phyloP scores from a whole-genome alignment of 257 asterid genomes.

The Solanum phureja region DNA sequence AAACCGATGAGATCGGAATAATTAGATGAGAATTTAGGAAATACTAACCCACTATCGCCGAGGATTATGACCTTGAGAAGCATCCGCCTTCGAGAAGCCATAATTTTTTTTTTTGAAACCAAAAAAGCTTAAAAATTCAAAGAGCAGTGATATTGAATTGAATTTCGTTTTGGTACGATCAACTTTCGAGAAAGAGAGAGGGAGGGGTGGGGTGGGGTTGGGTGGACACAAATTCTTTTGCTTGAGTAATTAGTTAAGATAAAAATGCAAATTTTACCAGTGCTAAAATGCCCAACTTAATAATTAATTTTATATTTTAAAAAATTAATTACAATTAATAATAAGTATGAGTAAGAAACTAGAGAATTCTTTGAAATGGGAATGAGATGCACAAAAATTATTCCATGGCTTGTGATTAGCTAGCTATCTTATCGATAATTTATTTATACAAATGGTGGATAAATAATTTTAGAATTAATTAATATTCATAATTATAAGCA shows the following conservation, averaged over 20 bases:
- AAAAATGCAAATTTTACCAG: neutral
- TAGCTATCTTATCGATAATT: too few relatives aligned
- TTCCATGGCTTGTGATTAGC: neutral
- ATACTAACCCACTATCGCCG: constrained; percentile 39
- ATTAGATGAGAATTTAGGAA: neutral
- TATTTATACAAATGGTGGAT: too few relatives aligned
- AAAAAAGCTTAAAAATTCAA: neutral
- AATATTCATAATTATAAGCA: too few relatives aligned
- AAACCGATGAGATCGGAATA: neutral
- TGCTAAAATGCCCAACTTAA: neutral
- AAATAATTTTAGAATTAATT: too few relatives aligned
- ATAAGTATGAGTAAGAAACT: neutral
- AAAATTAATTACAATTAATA: too few relatives aligned
- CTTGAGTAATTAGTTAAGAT: neutral
- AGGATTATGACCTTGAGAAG: constrained; percentile 46
- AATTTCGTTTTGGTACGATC: neutral
- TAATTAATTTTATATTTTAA: too few relatives aligned
- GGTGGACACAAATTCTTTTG: neutral
- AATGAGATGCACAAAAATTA: neutral
- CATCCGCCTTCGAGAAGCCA: constrained; percentile 42
- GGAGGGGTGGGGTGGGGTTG: neutral
- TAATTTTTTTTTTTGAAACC: neutral
- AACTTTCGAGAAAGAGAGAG: neutral
- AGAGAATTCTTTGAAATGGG: too few relatives aligned
- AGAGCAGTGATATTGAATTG: neutral